Evolutionary conservation across 2,329 filamentous ascomycete genomes (phyloP).

Genomic region (Microthyrium microscopicum): DNA sequence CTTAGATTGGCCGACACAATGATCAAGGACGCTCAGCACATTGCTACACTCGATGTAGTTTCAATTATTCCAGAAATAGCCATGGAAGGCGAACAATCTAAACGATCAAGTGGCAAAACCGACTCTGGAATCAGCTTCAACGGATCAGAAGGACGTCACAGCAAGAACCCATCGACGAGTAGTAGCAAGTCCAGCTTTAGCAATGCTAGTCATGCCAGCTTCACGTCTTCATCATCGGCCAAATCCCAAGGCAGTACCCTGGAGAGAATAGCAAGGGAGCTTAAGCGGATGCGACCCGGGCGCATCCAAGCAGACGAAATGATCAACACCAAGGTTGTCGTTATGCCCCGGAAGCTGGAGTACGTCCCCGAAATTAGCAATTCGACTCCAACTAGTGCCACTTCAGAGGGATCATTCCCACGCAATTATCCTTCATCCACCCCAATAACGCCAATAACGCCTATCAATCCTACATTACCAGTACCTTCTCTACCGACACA

Average conservation of each 20-base stretch:
- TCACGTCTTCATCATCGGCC: conserved; percentile 1
- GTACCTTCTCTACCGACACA: background rate
- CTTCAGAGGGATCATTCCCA: no score
- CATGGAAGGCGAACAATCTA: conserved; percentile 9
- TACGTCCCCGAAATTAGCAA: background rate
- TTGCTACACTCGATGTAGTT: background rate
- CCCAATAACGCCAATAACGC: background rate
- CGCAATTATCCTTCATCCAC: background rate
- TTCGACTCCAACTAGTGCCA: background rate
- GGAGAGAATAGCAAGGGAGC: conserved; percentile 9
- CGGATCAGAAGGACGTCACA: conserved; percentile 12
- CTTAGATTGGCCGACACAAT: conserved; percentile 41
- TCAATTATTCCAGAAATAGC: no score
- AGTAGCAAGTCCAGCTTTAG: conserved; percentile 11
- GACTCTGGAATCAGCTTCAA: conserved; percentile 49
- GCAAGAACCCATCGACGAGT: conserved; percentile 19
- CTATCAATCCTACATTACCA: background rate
- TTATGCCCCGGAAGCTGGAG: background rate
- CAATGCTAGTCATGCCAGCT: no score
- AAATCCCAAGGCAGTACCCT: conserved; percentile 10
- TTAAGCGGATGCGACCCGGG: conserved; percentile 7
- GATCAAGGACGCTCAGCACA: conserved; percentile 34
- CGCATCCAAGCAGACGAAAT: no score
- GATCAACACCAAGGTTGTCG: conserved; percentile 5
- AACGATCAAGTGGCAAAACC: conserved; percentile 30